Conservation (phyloP, 139 green algal species). For the Astrephomene gubernaculifera region DNA sequence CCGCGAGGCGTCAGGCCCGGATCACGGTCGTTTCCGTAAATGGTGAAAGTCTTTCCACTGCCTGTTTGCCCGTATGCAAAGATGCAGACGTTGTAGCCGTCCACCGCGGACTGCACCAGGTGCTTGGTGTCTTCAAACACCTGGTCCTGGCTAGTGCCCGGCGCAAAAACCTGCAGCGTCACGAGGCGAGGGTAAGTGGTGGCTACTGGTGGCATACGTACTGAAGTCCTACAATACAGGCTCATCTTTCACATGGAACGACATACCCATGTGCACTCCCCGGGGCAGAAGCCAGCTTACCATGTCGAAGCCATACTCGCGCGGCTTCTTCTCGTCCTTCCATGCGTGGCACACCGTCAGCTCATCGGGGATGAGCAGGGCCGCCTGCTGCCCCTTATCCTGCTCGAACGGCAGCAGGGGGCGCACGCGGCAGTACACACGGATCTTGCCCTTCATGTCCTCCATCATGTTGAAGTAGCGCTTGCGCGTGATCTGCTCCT, state of each 20-base stretch:
- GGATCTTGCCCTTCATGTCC: slow-evolving; percentile 98
- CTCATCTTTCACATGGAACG: neutral
- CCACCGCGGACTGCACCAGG: slow-evolving; percentile 94
- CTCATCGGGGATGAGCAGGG: slow-evolving; percentile 80
- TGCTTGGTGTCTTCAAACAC: slow-evolving; percentile 98
- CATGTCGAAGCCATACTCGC: slow-evolving; percentile 93
- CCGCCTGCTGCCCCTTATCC: slow-evolving; percentile 63
- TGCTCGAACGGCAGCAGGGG: slow-evolving; percentile 91
- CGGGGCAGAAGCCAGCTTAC: slow-evolving; percentile 52
- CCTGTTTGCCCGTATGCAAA: slow-evolving; percentile 88
- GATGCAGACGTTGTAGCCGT: slow-evolving; percentile 91
- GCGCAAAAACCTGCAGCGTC: slow-evolving; percentile 72
- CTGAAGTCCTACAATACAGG: no score
- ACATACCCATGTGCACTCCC: neutral
- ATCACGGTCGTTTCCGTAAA: slow-evolving; percentile 81
- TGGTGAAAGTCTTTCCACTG: slow-evolving; percentile 93
- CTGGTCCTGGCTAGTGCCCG: slow-evolving; percentile 77
- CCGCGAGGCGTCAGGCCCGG: slow-evolving; percentile 90
- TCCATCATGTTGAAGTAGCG: slow-evolving; percentile 91
- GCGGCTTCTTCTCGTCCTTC: slow-evolving; percentile 92
- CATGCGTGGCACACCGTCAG: slow-evolving; percentile 91
- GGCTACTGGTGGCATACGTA: no score
- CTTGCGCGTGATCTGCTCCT: slow-evolving; percentile 85
- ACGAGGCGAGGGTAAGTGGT: no score
- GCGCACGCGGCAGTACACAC: slow-evolving; percentile 91